These are phyloP conservation scores for Calonectria pauciramosa DNA, from an alignment of 2,329 filamentous ascomycete genomes.

Conservation along the genomic window DNA sequence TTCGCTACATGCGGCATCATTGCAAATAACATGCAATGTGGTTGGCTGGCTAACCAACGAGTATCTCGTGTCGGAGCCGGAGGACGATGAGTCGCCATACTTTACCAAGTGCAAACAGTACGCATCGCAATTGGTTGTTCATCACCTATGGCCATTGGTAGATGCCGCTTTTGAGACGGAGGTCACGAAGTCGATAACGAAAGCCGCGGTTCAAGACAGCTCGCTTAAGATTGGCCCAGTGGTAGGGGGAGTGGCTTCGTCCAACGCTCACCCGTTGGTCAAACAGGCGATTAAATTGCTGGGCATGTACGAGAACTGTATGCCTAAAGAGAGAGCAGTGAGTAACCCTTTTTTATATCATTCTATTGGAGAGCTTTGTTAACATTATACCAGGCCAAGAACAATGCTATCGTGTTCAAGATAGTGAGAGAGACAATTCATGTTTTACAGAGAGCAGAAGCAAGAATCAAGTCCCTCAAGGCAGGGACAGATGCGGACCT, in stretches of 20 bases:
- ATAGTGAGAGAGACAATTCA: constrained; percentile 93
- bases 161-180: constrained; percentile 69
- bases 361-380: constrained; percentile 17
- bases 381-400: constrained; percentile 52
- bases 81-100: constrained; percentile 70
- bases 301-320: constrained; percentile 73
- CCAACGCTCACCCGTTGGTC: constrained; percentile 71
- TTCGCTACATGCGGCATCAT: constrained; percentile 60
- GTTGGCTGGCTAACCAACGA: constrained; percentile 71
- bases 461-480: constrained; percentile 74
- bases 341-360: constrained; percentile 44
- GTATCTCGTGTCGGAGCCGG: constrained; percentile 68
- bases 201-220: constrained; percentile 60
- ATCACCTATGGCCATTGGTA: constrained; percentile 70
- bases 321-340: constrained; percentile 75
- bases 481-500: constrained; percentile 81
- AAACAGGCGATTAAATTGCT: constrained; percentile 71
- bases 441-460: constrained; percentile 83
- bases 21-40: constrained; percentile 67
- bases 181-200: constrained; percentile 67
- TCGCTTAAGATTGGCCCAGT: constrained; percentile 66
- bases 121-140: constrained; percentile 67
- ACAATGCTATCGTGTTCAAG: constrained; percentile 70
- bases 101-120: constrained; percentile 68
- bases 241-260: constrained; percentile 63